A percentile compares a stretch with the other conserved stretches of the same genome.
phyloP scores from a whole-genome alignment of 257 asterid species.

The Solanum raphanifolium region DNA sequence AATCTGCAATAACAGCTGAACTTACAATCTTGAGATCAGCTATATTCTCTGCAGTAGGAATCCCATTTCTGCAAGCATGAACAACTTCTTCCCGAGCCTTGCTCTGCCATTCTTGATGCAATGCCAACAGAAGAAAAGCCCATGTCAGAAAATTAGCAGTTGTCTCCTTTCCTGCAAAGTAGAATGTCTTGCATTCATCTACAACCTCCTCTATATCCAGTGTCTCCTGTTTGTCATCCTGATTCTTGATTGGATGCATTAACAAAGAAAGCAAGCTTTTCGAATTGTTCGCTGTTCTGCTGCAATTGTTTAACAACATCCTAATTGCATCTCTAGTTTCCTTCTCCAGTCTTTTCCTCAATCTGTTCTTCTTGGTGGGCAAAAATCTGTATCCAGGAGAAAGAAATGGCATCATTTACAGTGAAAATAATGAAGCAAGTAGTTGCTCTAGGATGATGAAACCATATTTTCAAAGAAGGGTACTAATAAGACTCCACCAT shows the following conservation, averaged over 20 bases:
- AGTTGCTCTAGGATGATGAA: not conserved
- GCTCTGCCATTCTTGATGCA: constrained; percentile 31
- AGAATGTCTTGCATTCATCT: constrained; percentile 29
- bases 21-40: constrained; percentile 19
- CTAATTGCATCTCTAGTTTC: constrained; percentile 44
- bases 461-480: not conserved
- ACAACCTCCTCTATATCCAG: constrained; percentile 17
- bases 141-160: constrained; percentile 20
- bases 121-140: constrained; percentile 23
- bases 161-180: constrained; percentile 33
- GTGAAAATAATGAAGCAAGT: not conserved
- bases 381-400: constrained; percentile 29
- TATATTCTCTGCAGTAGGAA: constrained; percentile 17
- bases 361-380: constrained; percentile 48
- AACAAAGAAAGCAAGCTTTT: constrained; percentile 17
- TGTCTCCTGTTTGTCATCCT: constrained; percentile 4
- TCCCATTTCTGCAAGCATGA: constrained; percentile 1
- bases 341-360: constrained; percentile 42
- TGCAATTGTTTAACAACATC: constrained; percentile 19
- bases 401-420: not conserved
- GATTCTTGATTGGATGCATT: constrained; percentile 8
- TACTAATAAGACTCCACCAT: not conserved
- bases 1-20: not conserved
- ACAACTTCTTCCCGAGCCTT: constrained; percentile 25
- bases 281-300: constrained; percentile 14